These are phyloP conservation scores for Lentinus polychrous DNA, from an alignment of 1,284 basidiomycete species.

Conservation along the genomic window DNA sequence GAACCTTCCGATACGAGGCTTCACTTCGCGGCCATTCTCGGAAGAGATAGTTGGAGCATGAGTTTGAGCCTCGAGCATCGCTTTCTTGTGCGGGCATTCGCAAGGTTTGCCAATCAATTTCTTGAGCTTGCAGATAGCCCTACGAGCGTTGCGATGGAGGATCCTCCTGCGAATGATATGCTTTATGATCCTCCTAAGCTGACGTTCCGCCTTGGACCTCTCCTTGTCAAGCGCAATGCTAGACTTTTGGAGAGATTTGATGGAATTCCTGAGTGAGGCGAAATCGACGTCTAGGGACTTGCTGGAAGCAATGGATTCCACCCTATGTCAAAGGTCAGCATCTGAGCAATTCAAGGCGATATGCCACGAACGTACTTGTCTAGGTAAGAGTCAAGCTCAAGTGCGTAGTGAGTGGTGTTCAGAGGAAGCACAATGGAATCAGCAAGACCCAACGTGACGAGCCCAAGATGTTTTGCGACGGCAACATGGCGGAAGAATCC, in stretches of 20 bases:
- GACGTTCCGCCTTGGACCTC: constrained; percentile 30
- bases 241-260: constrained; percentile 42
- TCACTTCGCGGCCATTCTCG: constrained; percentile 7
- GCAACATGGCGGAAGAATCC: constrained; percentile 67
- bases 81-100: constrained; percentile 8
- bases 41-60: constrained; percentile 14
- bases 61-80: constrained; percentile 3
- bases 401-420: constrained; percentile 70
- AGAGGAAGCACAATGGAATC: constrained; percentile 58
- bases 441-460: constrained; percentile 55
- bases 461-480: constrained; percentile 60
- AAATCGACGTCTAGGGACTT: constrained; percentile 21
- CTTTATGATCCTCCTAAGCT: constrained; percentile 25
- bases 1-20: constrained; percentile 19
- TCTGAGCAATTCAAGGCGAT: not conserved
- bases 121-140: constrained; percentile 19
- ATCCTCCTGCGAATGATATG: constrained; percentile 23
- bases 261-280: constrained; percentile 38
- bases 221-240: constrained; percentile 50
- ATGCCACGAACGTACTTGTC: constrained; percentile 30
- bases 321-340: constrained; percentile 15
- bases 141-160: constrained; percentile 18
- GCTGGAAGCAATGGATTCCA: constrained; percentile 24
- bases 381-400: constrained; percentile 43
- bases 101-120: constrained; percentile 21